Evolutionary conservation across 2,329 filamentous ascomycete species (phyloP).

Genomic region (Trichophaea hybrida): DNA sequence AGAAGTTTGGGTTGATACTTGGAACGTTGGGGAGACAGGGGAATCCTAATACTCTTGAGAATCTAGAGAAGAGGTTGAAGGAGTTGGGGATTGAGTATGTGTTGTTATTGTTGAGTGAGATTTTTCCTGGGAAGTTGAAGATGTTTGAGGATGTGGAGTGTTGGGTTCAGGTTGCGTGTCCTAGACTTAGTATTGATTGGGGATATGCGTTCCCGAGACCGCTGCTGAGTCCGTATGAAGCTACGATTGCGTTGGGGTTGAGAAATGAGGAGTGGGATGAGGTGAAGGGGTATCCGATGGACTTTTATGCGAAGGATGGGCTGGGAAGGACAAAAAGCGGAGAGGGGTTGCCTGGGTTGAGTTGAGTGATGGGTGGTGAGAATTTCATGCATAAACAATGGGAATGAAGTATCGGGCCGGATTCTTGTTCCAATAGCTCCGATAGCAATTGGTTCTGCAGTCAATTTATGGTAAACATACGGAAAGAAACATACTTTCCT

Average conservation of each 20-base stretch:
- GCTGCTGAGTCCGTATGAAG: constrained; percentile 86
- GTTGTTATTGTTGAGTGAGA: constrained; percentile 79
- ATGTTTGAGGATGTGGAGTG: constrained; percentile 91
- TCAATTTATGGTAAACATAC: too few relatives aligned
- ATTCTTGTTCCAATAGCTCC: too few relatives aligned
- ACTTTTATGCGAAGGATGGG: constrained; percentile 89
- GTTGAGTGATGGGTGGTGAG: too few relatives aligned
- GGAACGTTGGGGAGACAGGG: constrained; percentile 87
- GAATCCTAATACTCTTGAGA: constrained; percentile 77
- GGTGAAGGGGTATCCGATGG: constrained; percentile 69
- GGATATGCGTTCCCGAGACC: constrained; percentile 88
- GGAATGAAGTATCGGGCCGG: too few relatives aligned
- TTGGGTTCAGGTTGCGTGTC: constrained; percentile 97
- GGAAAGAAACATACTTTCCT: too few relatives aligned
- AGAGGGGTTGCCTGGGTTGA: constrained; percentile 10
- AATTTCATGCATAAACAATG: too few relatives aligned
- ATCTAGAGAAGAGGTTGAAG: constrained; percentile 67
- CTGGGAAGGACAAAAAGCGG: constrained; percentile 58
- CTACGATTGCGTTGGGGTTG: constrained; percentile 71
- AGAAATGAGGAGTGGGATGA: constrained; percentile 55
- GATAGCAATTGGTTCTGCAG: too few relatives aligned
- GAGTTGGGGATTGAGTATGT: constrained; percentile 64
- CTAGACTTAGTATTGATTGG: constrained; percentile 96
- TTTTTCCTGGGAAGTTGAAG: constrained; percentile 87
- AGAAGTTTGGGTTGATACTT: constrained; percentile 89